Evolutionary conservation across 306 rosid genomes (phyloP).

Genomic region (Trifolium fragiferum): DNA sequence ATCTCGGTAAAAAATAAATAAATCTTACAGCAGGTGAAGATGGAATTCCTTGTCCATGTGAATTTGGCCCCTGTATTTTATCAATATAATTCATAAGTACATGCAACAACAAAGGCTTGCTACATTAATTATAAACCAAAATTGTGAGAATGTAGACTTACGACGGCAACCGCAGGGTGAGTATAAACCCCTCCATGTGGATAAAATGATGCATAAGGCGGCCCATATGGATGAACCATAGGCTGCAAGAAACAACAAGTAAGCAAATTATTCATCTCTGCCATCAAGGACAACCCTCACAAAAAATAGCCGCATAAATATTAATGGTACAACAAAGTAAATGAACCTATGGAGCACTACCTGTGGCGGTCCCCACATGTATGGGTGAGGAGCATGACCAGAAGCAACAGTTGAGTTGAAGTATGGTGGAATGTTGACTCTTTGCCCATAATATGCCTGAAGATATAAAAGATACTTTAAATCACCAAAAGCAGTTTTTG

Average conservation of each 20-base stretch:
- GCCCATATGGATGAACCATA: conserved; percentile 90
- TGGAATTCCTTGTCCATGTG: conserved; percentile 76
- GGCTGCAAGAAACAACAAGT: conserved; percentile 61
- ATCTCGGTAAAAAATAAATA: neutral
- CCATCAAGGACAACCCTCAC: neutral
- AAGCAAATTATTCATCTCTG: conserved; percentile 31
- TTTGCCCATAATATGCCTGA: conserved; percentile 94
- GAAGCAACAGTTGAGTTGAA: conserved; percentile 76
- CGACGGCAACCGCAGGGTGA: conserved; percentile 77
- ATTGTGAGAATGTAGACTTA: conserved; percentile 51
- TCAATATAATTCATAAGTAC: conserved; percentile 35
- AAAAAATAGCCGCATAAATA: neutral
- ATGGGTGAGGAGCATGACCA: conserved; percentile 91
- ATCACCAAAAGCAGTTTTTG: conserved; percentile 37
- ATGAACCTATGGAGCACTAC: conserved; percentile 47
- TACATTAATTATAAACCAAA: conserved; percentile 21
- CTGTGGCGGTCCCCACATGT: conserved; percentile 98
- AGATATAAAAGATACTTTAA: conserved; percentile 16
- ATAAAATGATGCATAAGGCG: conserved; percentile 85
- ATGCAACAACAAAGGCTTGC: conserved; percentile 26
- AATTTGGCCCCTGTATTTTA: conserved; percentile 61
- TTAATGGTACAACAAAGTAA: conserved; percentile 35
- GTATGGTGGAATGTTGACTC: conserved; percentile 81
- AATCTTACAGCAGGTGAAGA: conserved; percentile 77
- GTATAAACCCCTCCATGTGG: conserved; percentile 83